Percentiles rank a stretch among this genome's conserved stretches.
phyloP scores from a whole-genome alignment of 805 yeast species.

The Cyberlindnera subsufficiens region DNA sequence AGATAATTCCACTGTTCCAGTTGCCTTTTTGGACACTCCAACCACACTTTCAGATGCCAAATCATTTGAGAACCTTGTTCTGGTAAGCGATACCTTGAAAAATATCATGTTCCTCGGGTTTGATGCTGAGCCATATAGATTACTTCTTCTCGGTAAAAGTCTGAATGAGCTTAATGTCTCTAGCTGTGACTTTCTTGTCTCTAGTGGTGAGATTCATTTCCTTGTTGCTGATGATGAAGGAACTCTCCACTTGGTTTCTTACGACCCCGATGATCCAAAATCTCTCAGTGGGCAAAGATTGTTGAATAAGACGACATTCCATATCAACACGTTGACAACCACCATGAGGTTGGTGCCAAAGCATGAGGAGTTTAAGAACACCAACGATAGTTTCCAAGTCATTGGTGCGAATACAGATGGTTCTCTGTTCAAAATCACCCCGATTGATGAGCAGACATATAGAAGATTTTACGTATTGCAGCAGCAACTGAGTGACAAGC shows the following conservation, averaged over 20 bases:
- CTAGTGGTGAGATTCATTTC: slow-evolving; percentile 63
- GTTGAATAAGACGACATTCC: slow-evolving; percentile 64
- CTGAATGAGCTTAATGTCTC: slow-evolving; percentile 53
- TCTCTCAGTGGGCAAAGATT: slow-evolving; percentile 77
- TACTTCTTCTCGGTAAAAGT: slow-evolving; percentile 76
- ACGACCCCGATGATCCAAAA: slow-evolving; percentile 86
- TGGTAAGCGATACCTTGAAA: slow-evolving; percentile 76
- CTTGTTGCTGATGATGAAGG: slow-evolving; percentile 64
- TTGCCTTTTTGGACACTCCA: slow-evolving; percentile 87
- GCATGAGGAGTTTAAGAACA: slow-evolving; percentile 26
- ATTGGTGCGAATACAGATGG: slow-evolving; percentile 80
- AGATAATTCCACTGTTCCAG: slow-evolving; percentile 83
- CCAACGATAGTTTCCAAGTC: slow-evolving; percentile 42
- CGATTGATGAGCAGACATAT: slow-evolving; percentile 69
- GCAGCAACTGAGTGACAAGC: slow-evolving; percentile 80
- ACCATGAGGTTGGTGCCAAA: slow-evolving; percentile 41
- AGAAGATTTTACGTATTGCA: slow-evolving; percentile 80
- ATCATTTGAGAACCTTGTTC: slow-evolving; percentile 73
- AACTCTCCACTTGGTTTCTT: slow-evolving; percentile 67
- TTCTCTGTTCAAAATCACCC: slow-evolving; percentile 64
- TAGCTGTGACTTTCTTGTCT: slow-evolving; percentile 70
- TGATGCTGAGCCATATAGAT: slow-evolving; percentile 91
- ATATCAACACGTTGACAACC: slow-evolving; percentile 56
- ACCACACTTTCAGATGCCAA: slow-evolving; percentile 75
- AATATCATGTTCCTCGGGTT: slow-evolving; percentile 80